These are phyloP conservation scores for Serendipita vermifera DNA, from an alignment of 768 basidiomycete genomes.

Conservation along the genomic window DNA sequence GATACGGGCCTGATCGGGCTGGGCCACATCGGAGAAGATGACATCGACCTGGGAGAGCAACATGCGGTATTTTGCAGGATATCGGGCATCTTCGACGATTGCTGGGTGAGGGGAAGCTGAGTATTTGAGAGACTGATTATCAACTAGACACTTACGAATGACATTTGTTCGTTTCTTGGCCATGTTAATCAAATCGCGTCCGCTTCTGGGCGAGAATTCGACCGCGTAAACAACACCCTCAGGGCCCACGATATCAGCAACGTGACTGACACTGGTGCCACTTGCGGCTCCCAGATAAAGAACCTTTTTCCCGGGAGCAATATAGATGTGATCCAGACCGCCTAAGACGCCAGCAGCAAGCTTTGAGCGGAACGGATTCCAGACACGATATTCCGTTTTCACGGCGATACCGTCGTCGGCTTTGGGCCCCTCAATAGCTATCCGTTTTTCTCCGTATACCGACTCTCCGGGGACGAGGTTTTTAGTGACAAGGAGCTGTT, in stretches of 20 bases:
- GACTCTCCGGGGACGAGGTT: conserved; percentile 96
- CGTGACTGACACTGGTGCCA: conserved; percentile 96
- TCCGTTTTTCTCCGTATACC: conserved; percentile 97
- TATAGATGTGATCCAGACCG: conserved; percentile 86
- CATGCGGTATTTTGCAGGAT: conserved; percentile 96
- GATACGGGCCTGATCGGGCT: conserved; percentile 98
- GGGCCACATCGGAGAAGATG: conserved; percentile 96
- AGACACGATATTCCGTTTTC: conserved; percentile 94
- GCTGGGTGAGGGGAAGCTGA: conserved; percentile 32
- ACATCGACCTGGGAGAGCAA: conserved; percentile 90
- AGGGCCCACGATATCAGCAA: conserved; percentile 96
- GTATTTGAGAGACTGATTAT: neutral
- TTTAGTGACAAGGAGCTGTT: conserved; percentile 91
- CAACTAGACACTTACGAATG: conserved; percentile 51
- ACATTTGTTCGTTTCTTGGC: conserved; percentile 99
- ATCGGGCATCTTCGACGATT: conserved; percentile 93
- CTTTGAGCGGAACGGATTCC: conserved; percentile 98
- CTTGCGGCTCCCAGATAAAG: conserved; percentile 96
- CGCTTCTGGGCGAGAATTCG: conserved; percentile 92
- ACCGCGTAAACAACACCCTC: conserved; percentile 97
- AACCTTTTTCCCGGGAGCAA: conserved; percentile 89
- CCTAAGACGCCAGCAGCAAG: conserved; percentile 93
- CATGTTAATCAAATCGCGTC: conserved; percentile 97
- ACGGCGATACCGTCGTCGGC: conserved; percentile 51
- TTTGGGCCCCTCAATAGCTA: conserved; percentile 54